Percentiles rank a stretch among this genome's conserved stretches.
Conservation (phyloP, 495 filamentous ascomycete species). For the Echria macrotheca region DNA sequence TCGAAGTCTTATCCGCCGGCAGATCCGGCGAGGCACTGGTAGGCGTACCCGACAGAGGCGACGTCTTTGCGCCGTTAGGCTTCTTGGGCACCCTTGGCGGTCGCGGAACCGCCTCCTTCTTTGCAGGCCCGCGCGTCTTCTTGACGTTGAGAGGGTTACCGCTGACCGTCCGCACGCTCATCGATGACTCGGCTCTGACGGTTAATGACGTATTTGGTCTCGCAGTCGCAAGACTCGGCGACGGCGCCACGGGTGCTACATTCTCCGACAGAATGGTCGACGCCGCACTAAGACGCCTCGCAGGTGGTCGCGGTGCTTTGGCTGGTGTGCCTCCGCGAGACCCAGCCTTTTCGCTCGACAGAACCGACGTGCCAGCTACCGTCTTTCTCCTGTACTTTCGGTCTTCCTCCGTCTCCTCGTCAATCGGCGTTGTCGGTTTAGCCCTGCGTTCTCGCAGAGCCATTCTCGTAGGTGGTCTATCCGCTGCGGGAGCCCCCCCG, state of each 20-base stretch:
- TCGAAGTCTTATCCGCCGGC: constrained; percentile 16
- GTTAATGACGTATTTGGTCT: constrained; percentile 36
- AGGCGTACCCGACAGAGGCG: constrained; percentile 2
- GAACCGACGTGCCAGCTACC: constrained; percentile 50
- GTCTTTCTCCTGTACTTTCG: constrained; percentile 59
- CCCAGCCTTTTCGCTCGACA: constrained; percentile 44
- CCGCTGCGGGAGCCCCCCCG: constrained; percentile 24
- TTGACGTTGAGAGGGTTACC: constrained; percentile 35
- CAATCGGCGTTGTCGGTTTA: constrained; percentile 34
- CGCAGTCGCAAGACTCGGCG: constrained; percentile 14
- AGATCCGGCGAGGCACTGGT: not conserved
- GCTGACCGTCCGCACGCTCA: constrained; percentile 26
- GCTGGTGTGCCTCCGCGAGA: constrained; percentile 33
- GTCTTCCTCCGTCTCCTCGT: constrained; percentile 50
- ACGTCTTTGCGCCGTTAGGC: not conserved
- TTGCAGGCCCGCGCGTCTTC: constrained; percentile 38
- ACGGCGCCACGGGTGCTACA: constrained; percentile 14
- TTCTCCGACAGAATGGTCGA: constrained; percentile 29
- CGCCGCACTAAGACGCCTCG: constrained; percentile 36
- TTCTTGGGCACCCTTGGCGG: constrained; percentile 38
- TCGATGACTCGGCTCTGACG: constrained; percentile 34
- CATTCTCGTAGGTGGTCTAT: constrained; percentile 53
- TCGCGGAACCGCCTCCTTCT: constrained; percentile 33
- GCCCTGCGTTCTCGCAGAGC: constrained; percentile 67
- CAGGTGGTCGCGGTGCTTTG: constrained; percentile 21